These are phyloP conservation scores for Kodamaea neixiangensis DNA, from an alignment of 805 yeast genomes.

Conservation along the genomic window DNA sequence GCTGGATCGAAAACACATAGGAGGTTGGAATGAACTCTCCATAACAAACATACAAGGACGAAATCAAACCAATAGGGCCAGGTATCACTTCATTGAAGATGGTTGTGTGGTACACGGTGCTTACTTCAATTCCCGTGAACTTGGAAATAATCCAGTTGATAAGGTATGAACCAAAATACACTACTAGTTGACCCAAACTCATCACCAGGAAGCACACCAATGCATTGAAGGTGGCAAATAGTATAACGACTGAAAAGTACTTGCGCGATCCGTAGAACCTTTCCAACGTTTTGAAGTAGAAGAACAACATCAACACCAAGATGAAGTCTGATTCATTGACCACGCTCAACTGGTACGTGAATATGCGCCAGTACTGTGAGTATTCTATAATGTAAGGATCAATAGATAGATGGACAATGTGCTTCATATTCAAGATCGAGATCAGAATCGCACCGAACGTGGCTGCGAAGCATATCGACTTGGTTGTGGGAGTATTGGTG, in stretches of 20 bases:
- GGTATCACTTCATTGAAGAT: conserved; percentile 36
- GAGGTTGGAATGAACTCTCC: conserved; percentile 35
- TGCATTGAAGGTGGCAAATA: conserved; percentile 51
- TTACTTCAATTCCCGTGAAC: background rate
- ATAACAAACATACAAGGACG: conserved; percentile 42
- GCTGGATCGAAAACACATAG: conserved; percentile 36
- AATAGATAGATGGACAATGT: conserved; percentile 42
- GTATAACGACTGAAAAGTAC: conserved; percentile 47
- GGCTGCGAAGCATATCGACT: conserved; percentile 32
- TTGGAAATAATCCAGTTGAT: conserved; percentile 8
- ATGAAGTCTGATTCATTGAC: conserved; percentile 61
- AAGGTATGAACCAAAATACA: conserved; percentile 13
- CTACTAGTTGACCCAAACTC: conserved; percentile 42
- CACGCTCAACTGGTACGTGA: conserved; percentile 52
- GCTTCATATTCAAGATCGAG: conserved; percentile 48
- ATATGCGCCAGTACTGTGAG: conserved; percentile 57
- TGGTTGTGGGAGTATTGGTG: conserved; percentile 46
- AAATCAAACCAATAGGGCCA: conserved; percentile 43
- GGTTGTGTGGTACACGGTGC: conserved; percentile 22
- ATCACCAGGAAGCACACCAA: conserved; percentile 37
- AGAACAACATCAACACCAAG: conserved; percentile 45
- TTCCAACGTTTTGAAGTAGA: conserved; percentile 57
- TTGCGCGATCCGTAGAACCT: conserved; percentile 58
- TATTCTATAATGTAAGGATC: conserved; percentile 58
- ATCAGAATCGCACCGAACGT: conserved; percentile 41